Conservation (phyloP, 495 filamentous ascomycete species). For the Penicillium mononematosum region DNA sequence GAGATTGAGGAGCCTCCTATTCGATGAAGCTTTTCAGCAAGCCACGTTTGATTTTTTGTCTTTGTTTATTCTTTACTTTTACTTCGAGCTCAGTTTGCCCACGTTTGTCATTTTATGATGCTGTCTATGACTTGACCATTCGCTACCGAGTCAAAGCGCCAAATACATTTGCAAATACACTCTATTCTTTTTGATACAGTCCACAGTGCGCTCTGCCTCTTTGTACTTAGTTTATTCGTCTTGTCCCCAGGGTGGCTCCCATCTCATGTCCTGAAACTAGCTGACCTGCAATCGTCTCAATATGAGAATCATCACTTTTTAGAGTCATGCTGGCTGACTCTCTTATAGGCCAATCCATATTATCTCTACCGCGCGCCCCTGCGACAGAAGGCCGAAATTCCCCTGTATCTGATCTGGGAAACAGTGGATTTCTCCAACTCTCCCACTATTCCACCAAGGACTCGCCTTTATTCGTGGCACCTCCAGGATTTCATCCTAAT, state of each 20-base stretch:
- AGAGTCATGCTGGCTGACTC: slow-evolving; percentile 39
- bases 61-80: background rate
- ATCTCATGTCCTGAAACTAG: slow-evolving; percentile 22
- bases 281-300: slow-evolving; percentile 20
- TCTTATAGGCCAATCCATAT: slow-evolving; percentile 27
- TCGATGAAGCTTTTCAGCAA: slow-evolving; percentile 12
- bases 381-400: slow-evolving; percentile 29
- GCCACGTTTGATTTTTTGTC: background rate
- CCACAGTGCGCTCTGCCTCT: background rate
- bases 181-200: background rate
- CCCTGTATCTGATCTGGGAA: slow-evolving; percentile 25
- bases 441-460: slow-evolving; percentile 27
- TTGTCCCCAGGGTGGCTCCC: slow-evolving; percentile 22
- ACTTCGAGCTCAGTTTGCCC: background rate
- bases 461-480: slow-evolving; percentile 59
- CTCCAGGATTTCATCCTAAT: slow-evolving; percentile 75
- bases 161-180: background rate
- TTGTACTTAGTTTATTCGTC: slow-evolving; percentile 22
- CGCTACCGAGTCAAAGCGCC: background rate
- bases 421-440: slow-evolving; percentile 24
- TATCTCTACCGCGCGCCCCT: slow-evolving; percentile 16
- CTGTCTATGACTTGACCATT: slow-evolving; percentile 3
- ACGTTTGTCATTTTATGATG: background rate
- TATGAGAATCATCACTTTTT: slow-evolving; percentile 11
- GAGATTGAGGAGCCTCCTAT: slow-evolving; percentile 42